Percentiles rank a stretch among this genome's conserved stretches.
Conservation (phyloP, 1,284 basidiomycete genomes). For the Malassezia furfur region DNA sequence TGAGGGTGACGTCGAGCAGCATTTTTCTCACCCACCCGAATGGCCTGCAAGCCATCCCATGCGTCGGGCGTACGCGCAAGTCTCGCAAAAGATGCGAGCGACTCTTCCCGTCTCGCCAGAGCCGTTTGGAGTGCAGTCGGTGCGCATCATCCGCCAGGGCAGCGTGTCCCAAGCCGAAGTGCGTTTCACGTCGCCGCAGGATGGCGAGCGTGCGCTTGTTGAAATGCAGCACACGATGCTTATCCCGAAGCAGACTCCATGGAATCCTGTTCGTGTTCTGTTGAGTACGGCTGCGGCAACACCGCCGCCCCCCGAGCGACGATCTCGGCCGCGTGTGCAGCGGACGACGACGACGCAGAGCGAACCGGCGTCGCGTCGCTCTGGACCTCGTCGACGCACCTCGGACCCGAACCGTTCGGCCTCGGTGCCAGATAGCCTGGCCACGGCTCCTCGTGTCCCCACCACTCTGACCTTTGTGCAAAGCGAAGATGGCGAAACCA, state of each 20-base stretch:
- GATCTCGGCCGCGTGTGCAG: not conserved
- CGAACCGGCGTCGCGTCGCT: not conserved
- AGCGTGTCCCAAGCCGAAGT: slow-evolving; percentile 28
- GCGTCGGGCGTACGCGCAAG: slow-evolving; percentile 31
- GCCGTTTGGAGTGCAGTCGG: slow-evolving; percentile 20
- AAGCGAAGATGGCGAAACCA: not conserved
- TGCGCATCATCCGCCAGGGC: slow-evolving; percentile 17
- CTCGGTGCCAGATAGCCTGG: not conserved
- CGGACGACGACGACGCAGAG: not conserved
- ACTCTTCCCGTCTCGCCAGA: not conserved
- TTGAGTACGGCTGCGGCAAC: not conserved
- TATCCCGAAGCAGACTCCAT: not conserved
- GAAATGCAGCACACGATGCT: slow-evolving; percentile 38
- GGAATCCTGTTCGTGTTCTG: slow-evolving; percentile 8
- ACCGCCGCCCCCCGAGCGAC: not conserved
- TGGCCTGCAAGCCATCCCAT: slow-evolving; percentile 39
- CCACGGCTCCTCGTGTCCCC: slow-evolving; percentile 9
- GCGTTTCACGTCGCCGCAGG: slow-evolving; percentile 29
- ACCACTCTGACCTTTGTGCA: slow-evolving; percentile 20
- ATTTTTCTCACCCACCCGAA: slow-evolving; percentile 35
- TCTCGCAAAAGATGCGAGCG: not conserved
- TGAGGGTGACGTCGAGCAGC: slow-evolving; percentile 37
- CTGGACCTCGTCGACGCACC: not conserved
- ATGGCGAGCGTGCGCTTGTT: slow-evolving; percentile 39
- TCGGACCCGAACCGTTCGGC: not conserved